Evolutionary conservation across 306 rosid species (phyloP), one percentile per base, ranked within the genome.

Genomic region (Biancaea sappan): DNA sequence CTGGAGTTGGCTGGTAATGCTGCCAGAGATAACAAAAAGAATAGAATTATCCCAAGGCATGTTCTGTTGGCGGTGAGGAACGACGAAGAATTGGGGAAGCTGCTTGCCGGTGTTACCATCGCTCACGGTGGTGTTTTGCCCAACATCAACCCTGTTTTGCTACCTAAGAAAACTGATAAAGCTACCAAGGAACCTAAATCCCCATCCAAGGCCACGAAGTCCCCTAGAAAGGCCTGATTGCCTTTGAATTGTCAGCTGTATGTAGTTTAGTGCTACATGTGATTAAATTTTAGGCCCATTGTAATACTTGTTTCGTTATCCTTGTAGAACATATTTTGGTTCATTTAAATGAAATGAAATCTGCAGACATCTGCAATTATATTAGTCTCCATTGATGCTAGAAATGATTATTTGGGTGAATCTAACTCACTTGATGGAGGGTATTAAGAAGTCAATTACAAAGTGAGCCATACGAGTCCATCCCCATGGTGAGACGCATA

Each of bases 1-100:
- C 68, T 83, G 85, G 89, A 86, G 65, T 13, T 86, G 59, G 87
- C 89, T 60, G 89, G 87, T 21, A 86, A 86, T 86, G 89, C 87
- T 35, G 87, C 85, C 4, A 77, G 87, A 44, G 87, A 86, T 44
- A 86, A 80, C 77, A 83, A 86, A 68, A 86, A 77, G 74, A 58
- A 58, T 6, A 29, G 64, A 19, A 58, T 58, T 12, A 58, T 58
- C 64, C 64, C 64, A 10, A 58, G 89, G 77, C 89, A 61, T 32
- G 79, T 86, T 43, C 66, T 82, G 3, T 69, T 86, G 70, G 89
- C 89, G 0, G 82, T 83, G 75, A 86, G 85, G 69, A 86, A 83
- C 26, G 87, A 86, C 28, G 90, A 86, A 59, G 90, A 86, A 40
- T 85, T 86, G 0, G 86, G 87, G 9, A 86, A 83, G 64, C 86